These are phyloP conservation scores for Trichoderma asperelloides DNA, from an alignment of 495 filamentous ascomycete species.

Conservation along the genomic window DNA sequence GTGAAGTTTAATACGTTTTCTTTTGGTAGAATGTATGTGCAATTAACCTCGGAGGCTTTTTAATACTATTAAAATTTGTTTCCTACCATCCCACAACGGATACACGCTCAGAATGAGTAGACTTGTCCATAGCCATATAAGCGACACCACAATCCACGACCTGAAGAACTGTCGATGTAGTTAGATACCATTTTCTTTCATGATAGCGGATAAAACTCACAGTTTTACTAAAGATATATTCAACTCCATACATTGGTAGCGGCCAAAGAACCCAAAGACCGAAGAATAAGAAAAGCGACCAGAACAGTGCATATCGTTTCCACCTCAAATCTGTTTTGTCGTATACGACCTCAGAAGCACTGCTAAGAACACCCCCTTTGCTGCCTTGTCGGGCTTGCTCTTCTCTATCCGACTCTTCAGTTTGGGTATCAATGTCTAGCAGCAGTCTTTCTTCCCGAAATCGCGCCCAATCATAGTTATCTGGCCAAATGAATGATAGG, in stretches of 20 bases:
- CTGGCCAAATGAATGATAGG: slow-evolving; percentile 51
- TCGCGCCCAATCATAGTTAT: slow-evolving; percentile 66
- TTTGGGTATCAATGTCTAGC: slow-evolving; percentile 22
- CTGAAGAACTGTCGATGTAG: not conserved
- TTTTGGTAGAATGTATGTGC: not conserved
- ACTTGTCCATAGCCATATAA: not conserved
- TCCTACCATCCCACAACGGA: not conserved
- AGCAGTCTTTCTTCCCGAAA: slow-evolving; percentile 49
- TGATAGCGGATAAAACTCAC: not conserved
- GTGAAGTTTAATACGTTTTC: too few species aligned
- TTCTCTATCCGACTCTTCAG: not conserved
- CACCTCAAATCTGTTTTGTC: not conserved
- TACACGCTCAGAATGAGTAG: not conserved
- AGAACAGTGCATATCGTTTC: not conserved
- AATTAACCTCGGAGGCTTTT: not conserved
- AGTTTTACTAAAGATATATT: slow-evolving; percentile 60
- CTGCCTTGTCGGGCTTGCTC: slow-evolving; percentile 26
- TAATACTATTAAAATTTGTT: not conserved
- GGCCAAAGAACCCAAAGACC: slow-evolving; percentile 65
- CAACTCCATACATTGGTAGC: slow-evolving; percentile 67
- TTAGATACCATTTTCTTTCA: not conserved
- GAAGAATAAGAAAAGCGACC: slow-evolving; percentile 1
- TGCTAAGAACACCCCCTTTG: not conserved
- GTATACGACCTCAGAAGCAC: not conserved
- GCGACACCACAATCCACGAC: not conserved